Percentiles rank a stretch among this genome's conserved stretches.
Evolutionary conservation across 23 red algal genomes (phyloP).

Genomic region (Pyropia haitanensis): DNA sequence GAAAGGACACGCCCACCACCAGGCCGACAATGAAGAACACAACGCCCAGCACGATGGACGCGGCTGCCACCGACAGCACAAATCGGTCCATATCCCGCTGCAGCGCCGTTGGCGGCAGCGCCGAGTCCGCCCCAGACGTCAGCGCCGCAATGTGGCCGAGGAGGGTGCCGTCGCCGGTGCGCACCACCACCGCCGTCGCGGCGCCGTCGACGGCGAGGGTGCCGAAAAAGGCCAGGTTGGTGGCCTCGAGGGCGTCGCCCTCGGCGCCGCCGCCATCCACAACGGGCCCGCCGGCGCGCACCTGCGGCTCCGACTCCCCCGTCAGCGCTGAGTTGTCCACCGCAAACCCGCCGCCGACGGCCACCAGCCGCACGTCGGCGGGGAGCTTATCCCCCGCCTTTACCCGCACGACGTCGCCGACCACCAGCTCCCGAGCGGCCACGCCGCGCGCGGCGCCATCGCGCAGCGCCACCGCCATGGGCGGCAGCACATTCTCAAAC

Average conservation of each 20-base stretch:
- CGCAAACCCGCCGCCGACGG: slow-evolving; percentile 24
- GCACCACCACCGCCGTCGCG: slow-evolving; percentile 33
- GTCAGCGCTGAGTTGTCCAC: slow-evolving; percentile 73
- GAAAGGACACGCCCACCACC: slow-evolving; percentile 11
- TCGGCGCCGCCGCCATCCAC: neutral
- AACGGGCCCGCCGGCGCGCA: neutral
- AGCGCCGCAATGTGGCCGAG: slow-evolving; percentile 49
- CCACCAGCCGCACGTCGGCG: slow-evolving; percentile 55
- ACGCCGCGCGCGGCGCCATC: slow-evolving; percentile 45
- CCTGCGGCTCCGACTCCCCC: slow-evolving; percentile 60
- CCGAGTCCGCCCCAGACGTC: slow-evolving; percentile 5
- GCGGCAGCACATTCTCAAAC: slow-evolving; percentile 47
- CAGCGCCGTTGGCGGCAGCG: slow-evolving; percentile 20
- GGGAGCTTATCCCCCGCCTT: slow-evolving; percentile 67
- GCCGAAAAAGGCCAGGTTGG: slow-evolving; percentile 64
- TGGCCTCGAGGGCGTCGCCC: slow-evolving; percentile 23
- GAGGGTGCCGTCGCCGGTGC: slow-evolving; percentile 42
- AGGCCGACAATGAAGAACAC: slow-evolving; percentile 38
- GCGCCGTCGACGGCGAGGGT: slow-evolving; percentile 45
- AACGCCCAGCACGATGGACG: slow-evolving; percentile 29
- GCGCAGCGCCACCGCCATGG: slow-evolving; percentile 37
- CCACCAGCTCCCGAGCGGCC: slow-evolving; percentile 47
- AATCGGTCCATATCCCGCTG: slow-evolving; percentile 58
- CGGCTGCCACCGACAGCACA: slow-evolving; percentile 35
- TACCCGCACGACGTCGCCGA: slow-evolving; percentile 64